These are phyloP conservation scores for Calonectria hongkongensis DNA, from an alignment of 2,329 filamentous ascomycete genomes.

Conservation along the genomic window DNA sequence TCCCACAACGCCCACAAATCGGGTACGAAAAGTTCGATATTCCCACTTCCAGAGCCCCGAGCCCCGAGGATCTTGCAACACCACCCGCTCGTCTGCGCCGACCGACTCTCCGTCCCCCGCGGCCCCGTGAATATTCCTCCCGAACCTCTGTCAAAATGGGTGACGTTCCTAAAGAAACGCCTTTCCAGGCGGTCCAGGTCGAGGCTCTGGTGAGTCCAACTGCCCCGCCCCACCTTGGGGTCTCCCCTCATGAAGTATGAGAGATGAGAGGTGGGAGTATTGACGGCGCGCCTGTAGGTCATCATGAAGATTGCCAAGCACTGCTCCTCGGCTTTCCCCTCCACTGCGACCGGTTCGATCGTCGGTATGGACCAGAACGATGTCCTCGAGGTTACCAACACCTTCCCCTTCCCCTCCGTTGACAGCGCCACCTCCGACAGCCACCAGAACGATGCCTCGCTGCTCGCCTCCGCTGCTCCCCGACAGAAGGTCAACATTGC, in stretches of 20 bases:
- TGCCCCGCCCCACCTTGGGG: constrained; percentile 63
- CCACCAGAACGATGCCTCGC: constrained; percentile 85
- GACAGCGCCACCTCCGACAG: constrained; percentile 81
- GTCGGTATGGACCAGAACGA: constrained; percentile 93
- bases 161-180: constrained; percentile 78
- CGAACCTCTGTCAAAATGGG: constrained; percentile 69
- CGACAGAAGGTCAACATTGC: constrained; percentile 90
- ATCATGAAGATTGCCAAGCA: constrained; percentile 99
- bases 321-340: constrained; percentile 90
- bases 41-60: constrained; percentile 58
- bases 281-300: constrained; percentile 73
- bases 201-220: constrained; percentile 86
- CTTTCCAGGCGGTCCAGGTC: constrained; percentile 92
- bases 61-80: constrained; percentile 54
- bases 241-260: constrained; percentile 50
- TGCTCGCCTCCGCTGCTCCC: constrained; percentile 89
- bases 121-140: constrained; percentile 50
- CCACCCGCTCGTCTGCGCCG: constrained; percentile 54
- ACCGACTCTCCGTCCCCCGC: constrained; percentile 51
- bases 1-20: constrained; percentile 69
- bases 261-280: constrained; percentile 48
- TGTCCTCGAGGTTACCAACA: constrained; percentile 92
- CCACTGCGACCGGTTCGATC: constrained; percentile 90
- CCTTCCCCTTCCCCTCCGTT: constrained; percentile 92
- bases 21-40: constrained; percentile 66